Evolutionary conservation across 371 early-diverging fungal species (phyloP), one percentile per base, ranked within the genome.

Genomic region (Rhizopus sp.): DNA sequence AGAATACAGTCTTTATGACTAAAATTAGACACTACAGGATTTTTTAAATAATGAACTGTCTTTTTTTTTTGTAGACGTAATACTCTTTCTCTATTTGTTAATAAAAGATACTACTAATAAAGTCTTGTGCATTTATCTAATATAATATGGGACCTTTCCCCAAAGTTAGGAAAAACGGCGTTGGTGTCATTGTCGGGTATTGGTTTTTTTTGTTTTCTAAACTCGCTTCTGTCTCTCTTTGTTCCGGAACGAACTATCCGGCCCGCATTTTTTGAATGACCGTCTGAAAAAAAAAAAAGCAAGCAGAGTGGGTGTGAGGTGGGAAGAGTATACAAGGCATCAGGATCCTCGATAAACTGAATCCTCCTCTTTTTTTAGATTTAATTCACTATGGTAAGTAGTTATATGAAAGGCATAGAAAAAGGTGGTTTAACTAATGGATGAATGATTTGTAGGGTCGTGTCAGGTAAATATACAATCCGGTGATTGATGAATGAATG

Each of bases 381-480:
- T 46, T 46, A 23, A 46, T 46, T 46, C 46, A 46, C 58, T 53
- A 63, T 63, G 63, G 63, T 63, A 61, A 61, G 51, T 46, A 17
- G 7, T 9, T 29, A 46, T 16, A 46, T 16, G 29, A 17, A 16
- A 23, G 7, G 9, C 5, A 9, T n/a, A 1, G 29, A 16, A 46
- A 46, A 30, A 38, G 52, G 31, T 38, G 16, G 53, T 32, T 41
- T 38, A 23, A 53, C 32, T 41, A 53, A 40, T 31, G 30, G 30
- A 41, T 41, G 40, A 12, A 23, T 47, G 37, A 46, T 50, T 45
- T 32, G 50, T 60, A 60, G 60, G 60, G 60, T 60, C 60, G 60
- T 15, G 60, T 60, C 41, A 60, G 60, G 60, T 60, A 60, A 45
- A 52, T 23, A 8, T 39, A 39, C 39, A 39, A 39, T 8, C 39